Conservation (phyloP, 2,329 filamentous ascomycete species). For the Neonectria neomacrospora region DNA sequence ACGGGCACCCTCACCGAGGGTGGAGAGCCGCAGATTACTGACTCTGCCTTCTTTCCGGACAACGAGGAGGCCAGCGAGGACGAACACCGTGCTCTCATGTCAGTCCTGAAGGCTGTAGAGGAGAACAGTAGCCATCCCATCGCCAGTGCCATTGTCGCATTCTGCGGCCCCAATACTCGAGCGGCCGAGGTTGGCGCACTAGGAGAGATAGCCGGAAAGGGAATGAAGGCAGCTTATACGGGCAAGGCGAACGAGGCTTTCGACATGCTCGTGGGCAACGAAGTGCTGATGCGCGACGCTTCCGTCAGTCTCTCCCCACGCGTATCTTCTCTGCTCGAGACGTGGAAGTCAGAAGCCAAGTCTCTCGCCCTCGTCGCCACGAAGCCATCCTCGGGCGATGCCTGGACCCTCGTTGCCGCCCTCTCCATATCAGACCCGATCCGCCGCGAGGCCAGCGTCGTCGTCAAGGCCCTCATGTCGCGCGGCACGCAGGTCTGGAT, state of each 20-base stretch:
- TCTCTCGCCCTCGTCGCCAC: conserved; percentile 70
- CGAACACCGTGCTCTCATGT: conserved; percentile 54
- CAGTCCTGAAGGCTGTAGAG: conserved; percentile 70
- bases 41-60: conserved; percentile 56
- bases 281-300: conserved; percentile 70
- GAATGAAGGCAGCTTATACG: conserved; percentile 69
- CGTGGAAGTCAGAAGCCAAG: conserved; percentile 72
- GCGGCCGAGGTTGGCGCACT: conserved; percentile 55
- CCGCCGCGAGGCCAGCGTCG: conserved; percentile 74
- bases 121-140: conserved; percentile 80
- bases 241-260: conserved; percentile 46
- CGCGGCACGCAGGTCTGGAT: conserved; percentile 84
- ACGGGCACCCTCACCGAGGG: conserved; percentile 83
- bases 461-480: conserved; percentile 72
- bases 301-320: conserved; percentile 52
- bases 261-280: conserved; percentile 77
- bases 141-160: conserved; percentile 74
- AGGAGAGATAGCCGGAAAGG: conserved; percentile 77
- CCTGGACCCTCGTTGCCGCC: conserved; percentile 68
- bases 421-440: conserved; percentile 86
- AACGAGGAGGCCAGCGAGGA: conserved; percentile 31
- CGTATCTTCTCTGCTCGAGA: conserved; percentile 54
- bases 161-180: conserved; percentile 60
- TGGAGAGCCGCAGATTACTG: conserved; percentile 76
- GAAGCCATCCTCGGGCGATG: conserved; percentile 39